A percentile compares a stretch with the other conserved stretches of the same genome.
Conservation (phyloP, 1,284 basidiomycete genomes). For the Austroboletus rostrupii region DNA sequence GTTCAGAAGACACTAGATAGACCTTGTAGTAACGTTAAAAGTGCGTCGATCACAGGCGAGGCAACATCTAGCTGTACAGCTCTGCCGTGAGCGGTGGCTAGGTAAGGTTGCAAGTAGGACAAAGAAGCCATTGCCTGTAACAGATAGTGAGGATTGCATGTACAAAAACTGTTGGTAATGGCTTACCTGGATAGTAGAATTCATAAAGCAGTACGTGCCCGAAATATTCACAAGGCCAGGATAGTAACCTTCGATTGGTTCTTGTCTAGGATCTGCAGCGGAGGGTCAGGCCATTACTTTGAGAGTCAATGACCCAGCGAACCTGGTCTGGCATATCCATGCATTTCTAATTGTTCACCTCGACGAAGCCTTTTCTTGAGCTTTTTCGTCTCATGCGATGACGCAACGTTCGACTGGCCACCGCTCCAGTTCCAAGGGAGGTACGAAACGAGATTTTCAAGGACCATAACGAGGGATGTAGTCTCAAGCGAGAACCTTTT, state of each 20-base stretch:
- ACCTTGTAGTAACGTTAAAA: constrained; percentile 68
- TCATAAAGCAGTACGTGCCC: constrained; percentile 95
- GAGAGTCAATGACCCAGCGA: not conserved
- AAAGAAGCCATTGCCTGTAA: constrained; percentile 79
- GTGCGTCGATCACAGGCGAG: constrained; percentile 77
- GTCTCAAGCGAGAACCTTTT: constrained; percentile 19
- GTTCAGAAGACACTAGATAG: constrained; percentile 19
- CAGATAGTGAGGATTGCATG: constrained; percentile 10
- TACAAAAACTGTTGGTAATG: not conserved
- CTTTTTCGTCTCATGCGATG: constrained; percentile 40
- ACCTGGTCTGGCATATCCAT: constrained; percentile 34
- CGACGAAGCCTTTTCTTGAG: constrained; percentile 49
- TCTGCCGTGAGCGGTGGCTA: constrained; percentile 66
- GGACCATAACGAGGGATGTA: constrained; percentile 47
- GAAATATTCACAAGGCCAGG: constrained; percentile 89
- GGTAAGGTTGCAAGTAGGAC: constrained; percentile 69
- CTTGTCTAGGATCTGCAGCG: constrained; percentile 21
- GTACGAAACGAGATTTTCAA: constrained; percentile 47
- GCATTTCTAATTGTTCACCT: constrained; percentile 50
- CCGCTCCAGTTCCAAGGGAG: constrained; percentile 60
- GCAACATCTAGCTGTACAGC: constrained; percentile 76
- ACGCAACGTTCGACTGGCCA: constrained; percentile 25
- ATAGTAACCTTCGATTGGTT: constrained; percentile 52
- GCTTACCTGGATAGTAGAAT: constrained; percentile 84
- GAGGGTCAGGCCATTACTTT: not conserved